Evolutionary conservation across 208 protist species (phyloP), one percentile per base, ranked within the genome.

Genomic region (Trypanosoma mega): DNA sequence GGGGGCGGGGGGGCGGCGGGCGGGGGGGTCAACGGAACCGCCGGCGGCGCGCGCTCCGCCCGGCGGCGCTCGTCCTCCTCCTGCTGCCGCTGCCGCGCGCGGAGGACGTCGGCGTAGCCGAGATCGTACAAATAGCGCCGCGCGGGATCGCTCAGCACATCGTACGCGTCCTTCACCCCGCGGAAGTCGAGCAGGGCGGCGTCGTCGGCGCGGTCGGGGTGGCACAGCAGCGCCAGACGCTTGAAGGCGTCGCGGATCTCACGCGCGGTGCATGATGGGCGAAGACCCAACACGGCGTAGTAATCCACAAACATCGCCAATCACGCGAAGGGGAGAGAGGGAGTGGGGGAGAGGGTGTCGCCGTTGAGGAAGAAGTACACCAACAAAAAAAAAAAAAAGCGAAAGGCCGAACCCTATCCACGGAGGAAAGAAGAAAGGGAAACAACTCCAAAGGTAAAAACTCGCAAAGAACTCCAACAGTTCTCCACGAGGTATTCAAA

Each of bases 101-200:
- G 61, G 12, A 16, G 2, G 45, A 53, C 43, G 36, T 44, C 63
- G 23, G 49, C 57, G 60, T 92, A 93, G 53, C 66, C 87, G 51
- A 93, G 63, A 54, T 96, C 90, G 59, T 93, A 96, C 31, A 96
- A 53, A 46, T 93, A 93, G 12, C 90, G 85, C n/a, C 86, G 83
- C 16, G 84, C 79, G 1, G 89, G 84, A 37, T 96, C 84, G 16
- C 81, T 78, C 11, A 96, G 72, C 21, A 96, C 86, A 61, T 96
- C 90, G 59, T 96, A 96, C 29, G 90, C 83, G 58, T 96, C 86
- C 47, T 90, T 80, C 20, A 93, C 53, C 7, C 84, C 81, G 7
- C 76, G 81, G 58, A 93, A 96, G 18, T 23, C 16, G 7, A 36
- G 26, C 12, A 44, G 11, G 45, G 20, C 3, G 11, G 29, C 21